Evolutionary conservation across 805 yeast species (phyloP).

Genomic region (Ogataea nakhonphanomensis): DNA sequence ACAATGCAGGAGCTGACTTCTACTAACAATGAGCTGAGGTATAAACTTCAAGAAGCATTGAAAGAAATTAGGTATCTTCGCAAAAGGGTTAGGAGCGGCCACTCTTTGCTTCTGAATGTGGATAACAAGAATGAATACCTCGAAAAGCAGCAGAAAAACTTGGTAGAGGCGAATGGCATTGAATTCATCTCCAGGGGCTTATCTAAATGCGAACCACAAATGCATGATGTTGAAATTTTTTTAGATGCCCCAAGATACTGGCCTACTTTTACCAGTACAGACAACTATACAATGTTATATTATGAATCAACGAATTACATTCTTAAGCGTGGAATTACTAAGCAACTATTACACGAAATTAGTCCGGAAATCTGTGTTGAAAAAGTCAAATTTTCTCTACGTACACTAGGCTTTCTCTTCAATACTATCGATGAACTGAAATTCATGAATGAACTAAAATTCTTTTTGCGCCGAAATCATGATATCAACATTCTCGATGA

Average conservation of each 20-base stretch:
- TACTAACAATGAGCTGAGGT: neutral
- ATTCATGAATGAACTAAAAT: neutral
- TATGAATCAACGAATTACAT: neutral
- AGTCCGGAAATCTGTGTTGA: neutral
- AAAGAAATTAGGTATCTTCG: neutral
- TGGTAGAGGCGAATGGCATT: neutral
- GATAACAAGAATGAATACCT: neutral
- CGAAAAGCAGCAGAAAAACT: neutral
- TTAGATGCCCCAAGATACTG: neutral
- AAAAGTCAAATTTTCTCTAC: neutral
- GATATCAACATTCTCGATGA: conserved; percentile 1
- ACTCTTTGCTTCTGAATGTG: neutral
- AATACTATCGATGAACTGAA: neutral
- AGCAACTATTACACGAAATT: neutral
- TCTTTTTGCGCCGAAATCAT: neutral
- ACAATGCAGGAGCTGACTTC: neutral
- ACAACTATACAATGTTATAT: neutral
- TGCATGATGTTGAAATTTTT: neutral
- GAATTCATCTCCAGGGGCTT: conserved; percentile 2
- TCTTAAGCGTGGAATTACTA: neutral
- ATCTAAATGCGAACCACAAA: neutral
- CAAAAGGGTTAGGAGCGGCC: neutral
- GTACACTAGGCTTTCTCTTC: conserved; percentile 1
- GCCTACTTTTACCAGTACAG: neutral
- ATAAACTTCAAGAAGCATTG: conserved; percentile 1